phyloP scores from a whole-genome alignment of 1,284 basidiomycete species.

The Cronartium quercuum region DNA sequence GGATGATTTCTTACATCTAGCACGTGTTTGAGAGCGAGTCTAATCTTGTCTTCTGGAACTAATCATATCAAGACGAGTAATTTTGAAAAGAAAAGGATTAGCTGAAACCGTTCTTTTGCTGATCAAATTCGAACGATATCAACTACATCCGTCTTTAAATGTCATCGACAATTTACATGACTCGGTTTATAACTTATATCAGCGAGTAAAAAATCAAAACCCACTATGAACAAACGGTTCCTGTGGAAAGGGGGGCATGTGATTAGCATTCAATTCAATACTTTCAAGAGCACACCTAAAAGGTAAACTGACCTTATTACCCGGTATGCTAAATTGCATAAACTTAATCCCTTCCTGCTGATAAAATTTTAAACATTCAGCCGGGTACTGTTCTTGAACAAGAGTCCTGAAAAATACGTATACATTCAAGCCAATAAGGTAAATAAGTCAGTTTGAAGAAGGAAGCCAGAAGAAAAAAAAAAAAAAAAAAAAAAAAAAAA shows the following conservation, averaged over 20 bases:
- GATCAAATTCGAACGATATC: too few relatives aligned
- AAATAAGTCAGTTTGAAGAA: too few relatives aligned
- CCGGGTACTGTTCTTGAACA: conserved; percentile 56
- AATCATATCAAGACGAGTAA: conserved; percentile 6
- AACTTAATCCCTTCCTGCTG: conserved; percentile 51
- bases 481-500: background rate
- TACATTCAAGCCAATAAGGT: too few relatives aligned
- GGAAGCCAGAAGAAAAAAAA: too few relatives aligned
- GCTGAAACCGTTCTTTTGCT: background rate
- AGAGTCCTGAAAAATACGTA: conserved; percentile 48
- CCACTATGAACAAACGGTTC: conserved; percentile 53
- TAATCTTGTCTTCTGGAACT: conserved; percentile 56
- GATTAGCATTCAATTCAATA: background rate
- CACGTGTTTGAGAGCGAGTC: conserved; percentile 54
- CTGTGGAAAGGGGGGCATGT: too few relatives aligned
- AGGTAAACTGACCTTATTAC: conserved; percentile 52
- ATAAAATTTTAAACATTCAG: conserved; percentile 53
- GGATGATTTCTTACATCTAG: conserved; percentile 57
- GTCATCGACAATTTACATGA: too few relatives aligned
- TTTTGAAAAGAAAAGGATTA: background rate
- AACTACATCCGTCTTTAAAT: too few relatives aligned
- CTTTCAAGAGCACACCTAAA: background rate
- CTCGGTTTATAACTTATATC: too few relatives aligned
- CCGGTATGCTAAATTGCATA: conserved; percentile 56
- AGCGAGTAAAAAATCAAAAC: too few relatives aligned